These are phyloP conservation scores for Podospora comata DNA, from an alignment of 495 filamentous ascomycete species.

Conservation along the genomic window DNA sequence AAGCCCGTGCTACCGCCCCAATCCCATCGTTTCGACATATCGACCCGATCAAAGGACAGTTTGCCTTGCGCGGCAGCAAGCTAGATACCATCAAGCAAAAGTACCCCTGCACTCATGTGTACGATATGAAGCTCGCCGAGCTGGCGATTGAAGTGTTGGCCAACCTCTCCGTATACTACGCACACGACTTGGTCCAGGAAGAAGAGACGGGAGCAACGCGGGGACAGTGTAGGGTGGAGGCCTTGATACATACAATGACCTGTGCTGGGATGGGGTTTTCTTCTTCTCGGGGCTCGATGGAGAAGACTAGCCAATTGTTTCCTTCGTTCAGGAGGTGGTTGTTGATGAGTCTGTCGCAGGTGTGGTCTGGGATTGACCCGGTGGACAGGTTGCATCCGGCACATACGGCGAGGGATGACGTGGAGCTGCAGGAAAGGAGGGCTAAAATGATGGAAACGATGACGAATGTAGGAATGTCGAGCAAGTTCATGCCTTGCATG, in stretches of 20 bases:
- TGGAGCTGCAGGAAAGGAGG: neutral
- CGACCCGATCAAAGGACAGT: neutral
- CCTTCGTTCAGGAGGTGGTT: slow-evolving; percentile 6
- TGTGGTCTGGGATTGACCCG: slow-evolving; percentile 1
- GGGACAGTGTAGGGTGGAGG: slow-evolving; percentile 14
- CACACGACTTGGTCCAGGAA: neutral
- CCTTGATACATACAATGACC: slow-evolving; percentile 16
- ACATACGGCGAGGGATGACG: slow-evolving; percentile 1
- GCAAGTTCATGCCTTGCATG: slow-evolving; percentile 2
- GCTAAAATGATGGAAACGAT: neutral
- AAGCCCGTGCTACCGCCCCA: neutral
- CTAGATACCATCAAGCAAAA: slow-evolving; percentile 14
- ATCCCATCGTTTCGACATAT: slow-evolving; percentile 3
- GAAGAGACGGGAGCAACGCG: neutral
- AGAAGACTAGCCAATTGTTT: neutral
- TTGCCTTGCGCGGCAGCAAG: slow-evolving; percentile 11
- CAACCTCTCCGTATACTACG: slow-evolving; percentile 3
- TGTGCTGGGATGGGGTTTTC: neutral
- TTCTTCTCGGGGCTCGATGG: neutral
- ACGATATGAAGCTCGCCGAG: slow-evolving; percentile 7
- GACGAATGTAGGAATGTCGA: neutral
- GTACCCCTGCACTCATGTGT: neutral
- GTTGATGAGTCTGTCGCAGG: slow-evolving; percentile 11
- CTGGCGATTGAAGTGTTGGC: slow-evolving; percentile 8
- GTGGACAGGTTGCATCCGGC: slow-evolving; percentile 6